Conservation (phyloP, 139 green algal genomes). For the Tetraselmis chui region DNA sequence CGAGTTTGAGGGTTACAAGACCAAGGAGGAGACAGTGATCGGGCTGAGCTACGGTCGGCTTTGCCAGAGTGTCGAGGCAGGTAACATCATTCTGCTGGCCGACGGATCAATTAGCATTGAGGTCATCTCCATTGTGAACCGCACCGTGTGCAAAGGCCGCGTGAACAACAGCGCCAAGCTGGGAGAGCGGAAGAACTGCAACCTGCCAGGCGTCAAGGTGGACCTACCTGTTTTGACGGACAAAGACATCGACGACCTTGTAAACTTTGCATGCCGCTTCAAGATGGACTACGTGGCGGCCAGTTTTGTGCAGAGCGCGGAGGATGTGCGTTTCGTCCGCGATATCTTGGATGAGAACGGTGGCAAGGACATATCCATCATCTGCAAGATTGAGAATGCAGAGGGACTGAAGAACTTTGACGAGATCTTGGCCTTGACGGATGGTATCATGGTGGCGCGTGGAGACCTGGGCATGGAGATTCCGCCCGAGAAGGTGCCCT, state of each 20-base stretch:
- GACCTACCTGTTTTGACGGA: constrained; percentile 32
- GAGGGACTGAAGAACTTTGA: constrained; percentile 56
- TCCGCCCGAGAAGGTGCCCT: constrained; percentile 42
- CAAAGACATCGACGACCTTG: constrained; percentile 37
- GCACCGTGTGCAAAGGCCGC: constrained; percentile 21
- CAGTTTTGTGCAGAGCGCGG: constrained; percentile 47
- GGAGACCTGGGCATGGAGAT: constrained; percentile 62
- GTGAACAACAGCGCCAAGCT: constrained; percentile 46
- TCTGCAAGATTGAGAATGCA: constrained; percentile 65
- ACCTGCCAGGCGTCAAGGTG: constrained; percentile 50
- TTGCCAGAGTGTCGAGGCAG: constrained; percentile 36
- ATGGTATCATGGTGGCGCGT: constrained; percentile 37
- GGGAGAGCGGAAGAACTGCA: constrained; percentile 47
- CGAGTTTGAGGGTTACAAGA: constrained; percentile 35
- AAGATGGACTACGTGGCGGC: constrained; percentile 50
- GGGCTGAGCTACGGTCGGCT: constrained; percentile 47
- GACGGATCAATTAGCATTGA: constrained; percentile 43
- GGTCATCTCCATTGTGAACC: constrained; percentile 36
- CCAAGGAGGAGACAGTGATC: constrained; percentile 37
- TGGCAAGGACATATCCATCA: constrained; percentile 23
- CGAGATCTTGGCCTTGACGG: constrained; percentile 50
- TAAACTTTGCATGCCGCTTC: constrained; percentile 29
- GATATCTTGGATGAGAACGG: constrained; percentile 37
- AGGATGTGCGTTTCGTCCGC: constrained; percentile 45
- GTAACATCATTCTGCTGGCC: constrained; percentile 49